Percentiles rank a stretch among this genome's conserved stretches.
Conservation (phyloP, 139 green algal species). For the Prasinococcaceae sp. region DNA sequence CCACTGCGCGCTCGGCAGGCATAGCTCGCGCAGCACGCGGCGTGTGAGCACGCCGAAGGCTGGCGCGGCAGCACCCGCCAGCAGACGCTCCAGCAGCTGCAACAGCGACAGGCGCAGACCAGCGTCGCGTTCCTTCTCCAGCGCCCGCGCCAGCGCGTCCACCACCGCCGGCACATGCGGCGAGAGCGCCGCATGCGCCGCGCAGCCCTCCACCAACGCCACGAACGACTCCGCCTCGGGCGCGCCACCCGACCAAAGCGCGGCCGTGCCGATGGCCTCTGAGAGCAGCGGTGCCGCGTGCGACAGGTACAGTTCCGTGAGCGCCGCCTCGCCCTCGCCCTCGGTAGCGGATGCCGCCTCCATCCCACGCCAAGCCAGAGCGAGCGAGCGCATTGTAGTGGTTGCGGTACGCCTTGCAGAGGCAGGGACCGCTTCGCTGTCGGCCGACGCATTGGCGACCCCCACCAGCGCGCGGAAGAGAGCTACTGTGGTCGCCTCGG, state of each 20-base stretch:
- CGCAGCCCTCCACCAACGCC: too few species aligned
- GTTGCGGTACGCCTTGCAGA: too few species aligned
- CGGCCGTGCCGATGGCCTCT: not conserved
- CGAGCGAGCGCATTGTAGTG: too few species aligned
- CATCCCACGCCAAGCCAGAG: not conserved
- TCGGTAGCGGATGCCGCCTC: slow-evolving; percentile 14
- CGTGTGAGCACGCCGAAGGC: slow-evolving; percentile 9
- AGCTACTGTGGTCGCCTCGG: too few species aligned
- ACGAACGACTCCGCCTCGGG: not conserved
- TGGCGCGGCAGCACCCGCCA: slow-evolving; percentile 24
- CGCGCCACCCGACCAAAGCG: not conserved
- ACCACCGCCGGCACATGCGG: too few species aligned
- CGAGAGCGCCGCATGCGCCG: too few species aligned
- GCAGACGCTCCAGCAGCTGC: slow-evolving; percentile 43
- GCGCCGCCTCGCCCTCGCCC: slow-evolving; percentile 25
- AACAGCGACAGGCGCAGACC: slow-evolving; percentile 28
- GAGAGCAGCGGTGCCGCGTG: slow-evolving; percentile 1
- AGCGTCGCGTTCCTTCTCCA: too few species aligned
- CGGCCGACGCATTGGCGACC: too few species aligned
- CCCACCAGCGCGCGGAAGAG: too few species aligned
- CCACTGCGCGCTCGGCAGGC: slow-evolving; percentile 59
- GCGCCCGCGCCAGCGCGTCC: too few species aligned
- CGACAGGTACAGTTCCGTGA: too few species aligned
- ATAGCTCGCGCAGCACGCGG: slow-evolving; percentile 27
- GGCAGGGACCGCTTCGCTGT: too few species aligned